A percentile compares a stretch with the other conserved stretches of the same genome.
phyloP scores from a whole-genome alignment of 441 rosid genomes.

The Mallotus repandus region DNA sequence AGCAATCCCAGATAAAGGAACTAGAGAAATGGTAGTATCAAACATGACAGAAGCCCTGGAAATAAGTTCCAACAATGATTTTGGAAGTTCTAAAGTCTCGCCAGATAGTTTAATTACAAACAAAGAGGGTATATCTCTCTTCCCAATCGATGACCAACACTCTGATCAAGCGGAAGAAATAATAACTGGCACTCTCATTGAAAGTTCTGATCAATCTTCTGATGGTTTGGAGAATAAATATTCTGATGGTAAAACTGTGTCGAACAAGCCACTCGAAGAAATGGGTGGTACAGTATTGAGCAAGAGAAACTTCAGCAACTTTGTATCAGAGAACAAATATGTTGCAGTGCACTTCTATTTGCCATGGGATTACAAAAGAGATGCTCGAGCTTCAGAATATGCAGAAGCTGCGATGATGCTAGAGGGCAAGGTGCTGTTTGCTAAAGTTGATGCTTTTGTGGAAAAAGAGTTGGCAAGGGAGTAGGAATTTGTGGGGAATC shows the following conservation, averaged over 20 bases:
- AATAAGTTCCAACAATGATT: not conserved
- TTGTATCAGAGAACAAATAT: not conserved
- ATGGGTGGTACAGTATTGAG: not conserved
- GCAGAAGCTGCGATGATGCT: slow-evolving; percentile 10
- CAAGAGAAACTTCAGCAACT: not conserved
- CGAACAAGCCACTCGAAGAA: not conserved
- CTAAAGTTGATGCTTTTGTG: not conserved
- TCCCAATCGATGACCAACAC: no score
- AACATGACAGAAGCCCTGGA: not conserved
- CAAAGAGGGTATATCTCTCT: not conserved
- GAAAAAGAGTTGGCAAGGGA: slow-evolving; percentile 4
- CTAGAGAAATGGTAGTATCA: no score
- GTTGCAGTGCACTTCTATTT: not conserved
- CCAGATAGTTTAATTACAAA: not conserved
- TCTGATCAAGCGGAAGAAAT: no score
- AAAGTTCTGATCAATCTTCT: not conserved
- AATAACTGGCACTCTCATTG: not conserved
- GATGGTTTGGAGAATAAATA: not conserved
- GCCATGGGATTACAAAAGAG: not conserved
- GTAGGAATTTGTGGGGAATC: not conserved
- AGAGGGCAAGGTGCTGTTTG: slow-evolving; percentile 2
- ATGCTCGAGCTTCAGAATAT: not conserved
- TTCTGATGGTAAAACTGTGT: not conserved
- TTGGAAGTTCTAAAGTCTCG: not conserved
- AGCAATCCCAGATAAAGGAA: not conserved